Evolutionary conservation across 1,139 yeast genomes (phyloP).

Genomic region (Taiozyma onychis): DNA sequence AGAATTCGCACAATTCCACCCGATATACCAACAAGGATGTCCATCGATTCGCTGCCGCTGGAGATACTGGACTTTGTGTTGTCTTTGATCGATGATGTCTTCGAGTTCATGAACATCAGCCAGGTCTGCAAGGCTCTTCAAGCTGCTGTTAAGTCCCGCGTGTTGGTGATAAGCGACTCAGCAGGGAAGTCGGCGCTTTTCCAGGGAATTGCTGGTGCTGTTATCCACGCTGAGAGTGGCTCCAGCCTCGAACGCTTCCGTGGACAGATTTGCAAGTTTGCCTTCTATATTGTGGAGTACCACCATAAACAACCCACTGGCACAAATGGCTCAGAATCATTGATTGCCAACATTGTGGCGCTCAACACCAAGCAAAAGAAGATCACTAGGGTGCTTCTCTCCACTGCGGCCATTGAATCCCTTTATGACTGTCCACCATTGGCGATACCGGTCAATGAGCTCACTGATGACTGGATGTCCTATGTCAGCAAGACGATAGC

Average conservation of each 20-base stretch:
- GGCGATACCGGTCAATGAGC: conserved; percentile 1
- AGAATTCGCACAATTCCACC: neutral
- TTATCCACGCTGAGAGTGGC: conserved; percentile 3
- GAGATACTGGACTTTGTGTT: conserved; percentile 7
- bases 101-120: conserved; percentile 8
- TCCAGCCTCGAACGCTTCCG: neutral
- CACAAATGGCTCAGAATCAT: conserved; percentile 1
- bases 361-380: conserved; percentile 2
- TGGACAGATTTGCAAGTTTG: conserved; percentile 2
- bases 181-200: conserved; percentile 7
- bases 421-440: neutral
- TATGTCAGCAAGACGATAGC: conserved; percentile 6
- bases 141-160: conserved; percentile 8
- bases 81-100: conserved; percentile 11
- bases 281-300: conserved; percentile 12
- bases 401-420: conserved; percentile 1
- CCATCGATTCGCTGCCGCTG: conserved; percentile 5
- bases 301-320: conserved; percentile 1
- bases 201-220: conserved; percentile 7
- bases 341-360: conserved; percentile 3
- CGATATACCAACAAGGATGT: conserved; percentile 1
- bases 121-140: conserved; percentile 13
- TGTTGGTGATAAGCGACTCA: conserved; percentile 16
- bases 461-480: conserved; percentile 3
- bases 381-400: conserved; percentile 3